Evolutionary conservation across 1,139 yeast genomes (phyloP), one percentile per base, ranked within the genome.

Genomic region (Debaryomycetaceae sp.): DNA sequence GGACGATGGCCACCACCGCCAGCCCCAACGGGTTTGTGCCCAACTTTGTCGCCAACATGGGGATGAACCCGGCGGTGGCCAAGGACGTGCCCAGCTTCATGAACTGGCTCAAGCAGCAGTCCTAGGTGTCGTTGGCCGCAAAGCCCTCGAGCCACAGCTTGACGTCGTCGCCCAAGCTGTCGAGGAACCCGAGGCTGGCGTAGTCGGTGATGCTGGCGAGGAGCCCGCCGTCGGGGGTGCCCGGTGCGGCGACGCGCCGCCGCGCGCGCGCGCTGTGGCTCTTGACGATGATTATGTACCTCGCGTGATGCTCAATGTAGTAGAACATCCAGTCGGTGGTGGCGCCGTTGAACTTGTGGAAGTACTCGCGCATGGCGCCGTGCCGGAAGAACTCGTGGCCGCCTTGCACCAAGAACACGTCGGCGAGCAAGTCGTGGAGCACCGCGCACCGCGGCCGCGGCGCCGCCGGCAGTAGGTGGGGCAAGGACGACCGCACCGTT

Each of bases 11-110:
- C 12, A 73, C 77, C 10, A 61, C 75, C 28, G 74, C 84, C 34
- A 78, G 72, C 35, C 80, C 88, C 2, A 76, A 81, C 16, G 93
- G 93, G 0, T 58, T 51, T 34, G 65, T 82, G 3, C 91, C 91
- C 1, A 57, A 68, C 26, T 79, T 80, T 75, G 35, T 82, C 15
- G 81, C 79, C 35, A 71, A 74, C 39, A 49, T 66, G 34, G 60
- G 74, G 28, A 67, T 81, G 33, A 70, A 77, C 2, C 62, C 65
- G 13, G 79, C 77, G 9, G 72, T 82, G 22, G 75, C 80, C 2
- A 70, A 72, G 33, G 93, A 82, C 46, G 86, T 82, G 1, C 85
- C 86, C 0, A 61, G 67, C 28, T 78, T 78, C 42, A 49, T 78
- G 34, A 54, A 64, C 16, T 80, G 82, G 78, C n/a, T n/a, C n/a